phyloP scores from a whole-genome alignment of 2,329 filamentous ascomycete species.

The Trichophyton schoenleinii region DNA sequence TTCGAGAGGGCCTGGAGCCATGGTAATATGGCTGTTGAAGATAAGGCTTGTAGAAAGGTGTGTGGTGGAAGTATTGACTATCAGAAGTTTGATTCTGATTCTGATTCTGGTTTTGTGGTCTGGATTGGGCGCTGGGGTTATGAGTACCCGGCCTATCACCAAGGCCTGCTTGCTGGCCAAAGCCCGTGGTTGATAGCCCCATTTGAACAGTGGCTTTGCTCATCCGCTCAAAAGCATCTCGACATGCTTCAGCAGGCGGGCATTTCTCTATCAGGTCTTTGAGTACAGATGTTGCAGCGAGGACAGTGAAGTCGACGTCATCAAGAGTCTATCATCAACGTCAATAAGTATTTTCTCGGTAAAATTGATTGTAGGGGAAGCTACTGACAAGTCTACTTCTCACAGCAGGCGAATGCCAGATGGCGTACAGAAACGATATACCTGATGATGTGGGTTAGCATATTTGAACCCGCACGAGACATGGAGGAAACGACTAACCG shows the following conservation, averaged over 20 bases:
- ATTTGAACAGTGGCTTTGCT: conserved; percentile 92
- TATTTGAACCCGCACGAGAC: background rate
- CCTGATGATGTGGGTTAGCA: conserved; percentile 29
- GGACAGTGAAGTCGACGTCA: conserved; percentile 92
- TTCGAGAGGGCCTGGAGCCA: background rate
- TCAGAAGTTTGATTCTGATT: background rate
- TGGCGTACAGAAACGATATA: conserved; percentile 88
- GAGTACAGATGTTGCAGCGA: conserved; percentile 85
- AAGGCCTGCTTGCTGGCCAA: conserved; percentile 41
- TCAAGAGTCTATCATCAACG: conserved; percentile 54
- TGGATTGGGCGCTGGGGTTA: background rate
- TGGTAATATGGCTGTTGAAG: background rate
- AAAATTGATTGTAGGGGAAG: conserved; percentile 11
- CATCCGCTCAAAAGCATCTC: conserved; percentile 89
- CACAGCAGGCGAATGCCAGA: conserved; percentile 89
- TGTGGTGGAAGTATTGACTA: background rate
- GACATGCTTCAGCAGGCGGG: conserved; percentile 84
- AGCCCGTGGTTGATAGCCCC: conserved; percentile 77
- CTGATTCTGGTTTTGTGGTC: background rate
- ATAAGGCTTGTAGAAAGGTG: background rate
- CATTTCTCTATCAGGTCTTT: conserved; percentile 88
- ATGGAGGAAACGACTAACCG: conserved; percentile 34
- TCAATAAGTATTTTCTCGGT: background rate
- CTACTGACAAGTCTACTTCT: conserved; percentile 64
- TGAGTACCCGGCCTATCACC: background rate